A percentile compares a stretch with the other conserved stretches of the same genome.
These are phyloP conservation scores for Elasticomyces elasticus DNA, from an alignment of 495 filamentous ascomycete species.

Conservation along the genomic window DNA sequence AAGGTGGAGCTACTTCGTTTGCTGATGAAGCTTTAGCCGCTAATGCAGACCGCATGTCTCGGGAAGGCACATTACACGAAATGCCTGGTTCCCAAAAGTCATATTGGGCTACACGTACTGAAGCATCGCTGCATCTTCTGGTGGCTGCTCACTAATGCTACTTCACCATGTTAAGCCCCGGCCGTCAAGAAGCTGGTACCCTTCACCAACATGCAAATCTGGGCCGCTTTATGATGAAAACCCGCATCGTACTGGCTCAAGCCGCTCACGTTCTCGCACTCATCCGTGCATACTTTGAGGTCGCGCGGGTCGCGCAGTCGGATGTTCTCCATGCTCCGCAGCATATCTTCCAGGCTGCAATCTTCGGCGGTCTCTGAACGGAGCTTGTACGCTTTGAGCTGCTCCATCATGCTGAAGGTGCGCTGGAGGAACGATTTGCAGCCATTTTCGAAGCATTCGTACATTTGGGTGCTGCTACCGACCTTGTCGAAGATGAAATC, in stretches of 20 bases:
- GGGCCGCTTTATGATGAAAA: not conserved
- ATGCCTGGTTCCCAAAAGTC: no score
- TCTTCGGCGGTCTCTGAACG: not conserved
- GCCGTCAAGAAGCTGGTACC: no score
- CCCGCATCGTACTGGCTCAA: not conserved
- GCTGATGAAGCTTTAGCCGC: no score
- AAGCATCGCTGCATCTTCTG: no score
- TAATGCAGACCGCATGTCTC: no score
- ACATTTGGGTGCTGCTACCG: not conserved
- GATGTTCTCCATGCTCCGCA: not conserved
- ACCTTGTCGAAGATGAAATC: not conserved
- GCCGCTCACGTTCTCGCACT: not conserved
- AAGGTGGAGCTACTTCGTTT: no score
- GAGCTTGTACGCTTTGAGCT: not conserved
- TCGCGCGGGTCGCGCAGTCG: not conserved
- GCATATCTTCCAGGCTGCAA: not conserved
- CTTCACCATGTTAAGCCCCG: no score
- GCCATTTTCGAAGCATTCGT: not conserved
- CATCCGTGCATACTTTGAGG: not conserved
- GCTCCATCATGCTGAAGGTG: not conserved
- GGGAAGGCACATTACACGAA: no score
- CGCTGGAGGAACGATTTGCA: not conserved
- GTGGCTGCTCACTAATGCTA: no score
- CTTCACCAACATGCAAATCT: no score
- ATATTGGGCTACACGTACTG: no score